Percentiles rank a stretch among this genome's conserved stretches.
phyloP scores from a whole-genome alignment of 1,139 yeast species.

The Keqinozyma sinolaborantium region DNA sequence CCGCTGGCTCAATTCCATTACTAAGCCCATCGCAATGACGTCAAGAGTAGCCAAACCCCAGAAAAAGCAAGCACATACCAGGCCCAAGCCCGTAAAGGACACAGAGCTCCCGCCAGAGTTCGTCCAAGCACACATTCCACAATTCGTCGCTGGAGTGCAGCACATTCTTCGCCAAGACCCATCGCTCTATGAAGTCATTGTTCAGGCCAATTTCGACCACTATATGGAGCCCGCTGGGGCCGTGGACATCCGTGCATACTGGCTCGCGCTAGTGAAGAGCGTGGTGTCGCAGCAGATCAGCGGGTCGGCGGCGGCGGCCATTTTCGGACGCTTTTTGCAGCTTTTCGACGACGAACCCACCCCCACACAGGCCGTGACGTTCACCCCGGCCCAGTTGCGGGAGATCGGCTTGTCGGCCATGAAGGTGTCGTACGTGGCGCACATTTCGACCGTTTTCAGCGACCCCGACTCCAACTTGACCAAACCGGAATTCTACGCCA shows the following conservation, averaged over 20 bases:
- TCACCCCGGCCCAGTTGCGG: conserved; percentile 47
- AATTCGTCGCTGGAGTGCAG: conserved; percentile 40
- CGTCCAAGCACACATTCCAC: conserved; percentile 36
- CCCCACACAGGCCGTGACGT: conserved; percentile 43
- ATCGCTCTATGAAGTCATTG: conserved; percentile 30
- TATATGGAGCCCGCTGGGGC: conserved; percentile 20
- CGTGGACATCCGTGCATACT: conserved; percentile 31
- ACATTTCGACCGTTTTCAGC: conserved; percentile 57
- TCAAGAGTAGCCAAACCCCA: too few species aligned
- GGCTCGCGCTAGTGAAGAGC: conserved; percentile 37
- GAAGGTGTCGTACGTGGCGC: conserved; percentile 62
- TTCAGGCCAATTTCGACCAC: conserved; percentile 26
- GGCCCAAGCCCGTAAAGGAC: too few species aligned
- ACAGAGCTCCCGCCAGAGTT: conserved; percentile 41
- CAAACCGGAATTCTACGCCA: conserved; percentile 33
- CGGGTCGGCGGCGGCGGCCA: conserved; percentile 76
- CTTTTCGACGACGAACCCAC: conserved; percentile 45
- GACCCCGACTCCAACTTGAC: conserved; percentile 35
- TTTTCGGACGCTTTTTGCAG: conserved; percentile 44
- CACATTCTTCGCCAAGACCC: conserved; percentile 43
- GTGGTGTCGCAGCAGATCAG: conserved; percentile 82
- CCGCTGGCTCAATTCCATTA: too few species aligned
- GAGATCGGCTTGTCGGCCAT: conserved; percentile 67
- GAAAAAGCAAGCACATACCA: too few species aligned
- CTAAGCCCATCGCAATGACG: too few species aligned